Percentiles rank a stretch among this genome's conserved stretches.
These are phyloP conservation scores for Pseudopithomyces chartarum DNA, from an alignment of 2,329 filamentous ascomycete species.

Conservation along the genomic window DNA sequence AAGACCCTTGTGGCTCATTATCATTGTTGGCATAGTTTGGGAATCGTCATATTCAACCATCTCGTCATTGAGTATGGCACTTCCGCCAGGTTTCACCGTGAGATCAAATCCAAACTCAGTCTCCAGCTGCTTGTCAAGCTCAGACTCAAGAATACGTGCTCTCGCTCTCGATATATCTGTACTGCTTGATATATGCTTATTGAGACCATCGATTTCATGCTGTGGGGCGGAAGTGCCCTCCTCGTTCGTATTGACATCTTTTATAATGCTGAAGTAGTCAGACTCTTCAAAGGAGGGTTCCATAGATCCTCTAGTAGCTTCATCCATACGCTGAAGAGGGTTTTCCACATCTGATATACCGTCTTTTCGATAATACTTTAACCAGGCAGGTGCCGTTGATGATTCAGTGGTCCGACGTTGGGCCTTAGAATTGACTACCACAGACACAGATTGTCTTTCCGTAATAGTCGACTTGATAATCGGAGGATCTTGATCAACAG, in stretches of 20 bases:
- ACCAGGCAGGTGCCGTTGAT: not conserved
- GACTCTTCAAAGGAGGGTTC: not conserved
- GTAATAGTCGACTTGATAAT: not conserved
- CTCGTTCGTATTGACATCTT: not conserved
- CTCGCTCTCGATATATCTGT: not conserved
- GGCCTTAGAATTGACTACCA: not conserved
- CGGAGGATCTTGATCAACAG: slow-evolving; percentile 3
- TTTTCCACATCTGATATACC: too few relatives aligned
- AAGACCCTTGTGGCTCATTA: not conserved
- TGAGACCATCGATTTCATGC: too few relatives aligned
- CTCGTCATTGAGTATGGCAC: not conserved
- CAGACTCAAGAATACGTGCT: not conserved
- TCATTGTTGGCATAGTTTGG: not conserved
- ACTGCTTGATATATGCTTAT: not conserved
- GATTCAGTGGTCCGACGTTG: not conserved
- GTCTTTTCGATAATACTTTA: not conserved
- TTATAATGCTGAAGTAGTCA: not conserved
- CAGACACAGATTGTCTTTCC: not conserved
- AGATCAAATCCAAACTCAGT: not conserved
- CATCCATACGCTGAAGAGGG: too few relatives aligned
- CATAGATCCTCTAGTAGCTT: too few relatives aligned
- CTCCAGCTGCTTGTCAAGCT: not conserved
- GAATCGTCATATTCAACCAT: not conserved
- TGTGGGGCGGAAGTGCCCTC: not conserved
- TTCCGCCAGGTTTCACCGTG: not conserved